phyloP scores from a whole-genome alignment of 2,329 filamentous ascomycete species.

The Hysterium pulicare region DNA sequence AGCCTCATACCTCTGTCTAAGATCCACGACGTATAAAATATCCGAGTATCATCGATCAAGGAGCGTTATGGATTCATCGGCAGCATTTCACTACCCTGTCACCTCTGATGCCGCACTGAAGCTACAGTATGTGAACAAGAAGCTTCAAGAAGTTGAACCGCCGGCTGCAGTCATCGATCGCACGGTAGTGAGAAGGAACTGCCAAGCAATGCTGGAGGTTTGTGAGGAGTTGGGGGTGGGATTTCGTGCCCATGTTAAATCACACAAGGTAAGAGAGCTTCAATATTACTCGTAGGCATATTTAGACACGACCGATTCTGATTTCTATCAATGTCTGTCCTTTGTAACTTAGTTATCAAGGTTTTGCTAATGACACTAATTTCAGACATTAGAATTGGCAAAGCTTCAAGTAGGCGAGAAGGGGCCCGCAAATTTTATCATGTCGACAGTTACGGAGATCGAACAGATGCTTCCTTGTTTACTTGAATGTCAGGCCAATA shows the following conservation, averaged over 20 bases:
- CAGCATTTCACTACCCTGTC: slow-evolving; percentile 21
- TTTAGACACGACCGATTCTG: too few species aligned
- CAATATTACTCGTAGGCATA: too few species aligned
- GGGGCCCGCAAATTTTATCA: slow-evolving; percentile 59
- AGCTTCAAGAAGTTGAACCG: slow-evolving; percentile 58
- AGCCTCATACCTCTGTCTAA: too few species aligned
- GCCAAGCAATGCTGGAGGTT: slow-evolving; percentile 66
- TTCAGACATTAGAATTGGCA: slow-evolving; percentile 63
- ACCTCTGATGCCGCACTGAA: slow-evolving; percentile 30
- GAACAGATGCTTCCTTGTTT: slow-evolving; percentile 64
- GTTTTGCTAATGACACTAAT: neutral
- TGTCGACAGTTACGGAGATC: slow-evolving; percentile 71
- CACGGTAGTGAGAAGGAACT: slow-evolving; percentile 65
- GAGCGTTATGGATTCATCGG: neutral
- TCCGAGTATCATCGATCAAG: too few species aligned
- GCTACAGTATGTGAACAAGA: slow-evolving; percentile 56
- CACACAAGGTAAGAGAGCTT: slow-evolving; percentile 65
- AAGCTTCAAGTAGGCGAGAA: slow-evolving; percentile 63
- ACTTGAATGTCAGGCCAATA: slow-evolving; percentile 53
- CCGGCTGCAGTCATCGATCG: slow-evolving; percentile 68
- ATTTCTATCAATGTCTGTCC: too few species aligned
- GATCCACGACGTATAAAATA: too few species aligned
- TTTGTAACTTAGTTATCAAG: too few species aligned
- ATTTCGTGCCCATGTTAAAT: slow-evolving; percentile 78
- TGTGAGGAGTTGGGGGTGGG: slow-evolving; percentile 57